Evolutionary conservation across 371 early-diverging fungal species (phyloP), one percentile per base, ranked within the genome.

Genomic region (Mortierella sp.): DNA sequence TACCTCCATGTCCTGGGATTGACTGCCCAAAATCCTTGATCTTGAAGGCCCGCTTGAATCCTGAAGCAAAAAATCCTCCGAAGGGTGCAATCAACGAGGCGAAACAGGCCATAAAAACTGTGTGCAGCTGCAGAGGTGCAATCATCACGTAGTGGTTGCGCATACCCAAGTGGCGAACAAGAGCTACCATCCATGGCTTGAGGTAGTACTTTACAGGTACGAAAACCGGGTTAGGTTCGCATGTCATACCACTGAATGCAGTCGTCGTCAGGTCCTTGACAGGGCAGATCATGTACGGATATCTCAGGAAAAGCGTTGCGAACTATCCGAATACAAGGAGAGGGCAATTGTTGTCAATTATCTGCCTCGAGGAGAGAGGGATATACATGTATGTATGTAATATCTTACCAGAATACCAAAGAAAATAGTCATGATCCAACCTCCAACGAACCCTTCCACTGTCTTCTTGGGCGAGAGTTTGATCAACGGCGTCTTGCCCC

Each of bases 31-130:
- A 99, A 80, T 99, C 99, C 74, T 99, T 99, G 78, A 98, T 92
- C 60, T 97, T 95, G 84, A 98, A 98, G 0, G 98, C 97, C 39
- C 99, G 88, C 82, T 99, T 99, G 46, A 96, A 91, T 4, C 96
- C 99, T 72, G 95, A 95, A 14, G 99, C 99, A 85, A 99, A 97
- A 87, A 99, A 99, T 5, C 99, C 99, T 45, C 98, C 98, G 84
- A 99, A 98, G 13, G 99, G 99, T 38, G 99, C 99, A 71, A 99
- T 95, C 61, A 98, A 74, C 2, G 97, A 96, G 3, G 99, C 98
- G 84, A 98, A 97, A 41, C 92, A 85, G 1, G 97, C 91, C 89
- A 99, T 90, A 18, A 92, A 82, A 28, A 99, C 80, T 28, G 93
- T 86, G 76, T 99, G 99, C 31, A 95, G 82, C 74, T 96, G 95